These are phyloP conservation scores for Obelidium mucronatum DNA, from an alignment of 192 early-diverging fungal genomes.

Conservation along the genomic window DNA sequence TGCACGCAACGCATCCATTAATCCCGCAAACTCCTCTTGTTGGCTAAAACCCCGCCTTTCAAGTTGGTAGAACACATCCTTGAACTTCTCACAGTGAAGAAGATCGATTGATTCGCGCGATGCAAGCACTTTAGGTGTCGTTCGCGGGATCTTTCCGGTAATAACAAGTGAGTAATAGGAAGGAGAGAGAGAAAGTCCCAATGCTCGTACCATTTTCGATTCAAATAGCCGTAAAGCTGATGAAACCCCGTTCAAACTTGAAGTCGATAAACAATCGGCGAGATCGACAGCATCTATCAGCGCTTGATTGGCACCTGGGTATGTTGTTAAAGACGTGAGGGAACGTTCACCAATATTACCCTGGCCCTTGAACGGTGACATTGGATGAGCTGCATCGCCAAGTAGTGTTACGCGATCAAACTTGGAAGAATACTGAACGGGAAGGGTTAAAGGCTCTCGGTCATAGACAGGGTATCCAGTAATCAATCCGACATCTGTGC, in stretches of 20 bases:
- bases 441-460: constrained; percentile 16
- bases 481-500: constrained; percentile 4
- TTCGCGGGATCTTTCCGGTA: constrained; percentile 13
- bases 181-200: not conserved
- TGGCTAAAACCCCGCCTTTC: constrained; percentile 14
- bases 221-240: constrained; percentile 17
- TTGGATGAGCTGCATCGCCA: constrained; percentile 28
- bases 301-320: constrained; percentile 32
- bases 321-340: not conserved
- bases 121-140: constrained; percentile 26
- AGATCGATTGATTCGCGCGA: constrained; percentile 18
- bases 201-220: constrained; percentile 31
- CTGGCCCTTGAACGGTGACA: constrained; percentile 38
- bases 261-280: constrained; percentile 5
- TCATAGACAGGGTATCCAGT: constrained; percentile 41
- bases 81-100: constrained; percentile 23
- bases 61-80: constrained; percentile 21
- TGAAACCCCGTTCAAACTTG: not conserved
- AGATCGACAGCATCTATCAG: constrained; percentile 32
- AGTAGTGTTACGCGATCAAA: constrained; percentile 17
- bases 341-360: not conserved
- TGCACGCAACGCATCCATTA: constrained; percentile 16
- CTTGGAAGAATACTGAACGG: not conserved
- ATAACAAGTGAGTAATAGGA: not conserved
- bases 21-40: not conserved